A percentile compares a stretch with the other conserved stretches of the same genome.
These are phyloP conservation scores for Nannochloropsis salina DNA, from an alignment of 108 stramenopile genomes.

Conservation along the genomic window DNA sequence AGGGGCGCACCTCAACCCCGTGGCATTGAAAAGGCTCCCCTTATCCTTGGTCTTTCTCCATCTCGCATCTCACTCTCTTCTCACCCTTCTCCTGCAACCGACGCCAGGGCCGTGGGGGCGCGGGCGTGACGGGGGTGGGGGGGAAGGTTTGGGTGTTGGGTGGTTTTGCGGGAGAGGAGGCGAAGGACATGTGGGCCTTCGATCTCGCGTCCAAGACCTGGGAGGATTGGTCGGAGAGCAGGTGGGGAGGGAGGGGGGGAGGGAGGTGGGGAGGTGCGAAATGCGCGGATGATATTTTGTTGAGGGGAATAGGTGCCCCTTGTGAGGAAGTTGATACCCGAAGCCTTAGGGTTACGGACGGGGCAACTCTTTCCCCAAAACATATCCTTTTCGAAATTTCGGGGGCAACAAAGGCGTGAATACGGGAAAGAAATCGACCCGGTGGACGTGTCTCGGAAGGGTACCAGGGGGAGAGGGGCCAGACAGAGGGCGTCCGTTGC, in stretches of 20 bases:
- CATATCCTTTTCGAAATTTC: too few relatives aligned
- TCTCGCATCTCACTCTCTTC: background rate
- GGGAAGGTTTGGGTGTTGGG: background rate
- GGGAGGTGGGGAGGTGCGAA: background rate
- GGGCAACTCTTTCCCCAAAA: too few relatives aligned
- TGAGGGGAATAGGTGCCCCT: too few relatives aligned
- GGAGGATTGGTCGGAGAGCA: slow-evolving; percentile 10
- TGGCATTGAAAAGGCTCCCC: background rate
- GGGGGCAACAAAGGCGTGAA: too few relatives aligned
- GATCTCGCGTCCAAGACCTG: background rate
- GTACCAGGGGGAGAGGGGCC: too few relatives aligned
- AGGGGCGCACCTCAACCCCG: too few relatives aligned
- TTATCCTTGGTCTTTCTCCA: background rate
- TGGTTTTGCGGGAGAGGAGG: background rate
- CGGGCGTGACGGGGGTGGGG: background rate
- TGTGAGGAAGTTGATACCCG: too few relatives aligned
- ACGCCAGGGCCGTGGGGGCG: background rate
- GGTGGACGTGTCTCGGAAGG: too few relatives aligned
- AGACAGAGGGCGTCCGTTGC: background rate
- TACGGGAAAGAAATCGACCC: too few relatives aligned
- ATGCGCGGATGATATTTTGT: too few relatives aligned
- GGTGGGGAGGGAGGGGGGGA: background rate
- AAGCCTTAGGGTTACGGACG: too few relatives aligned
- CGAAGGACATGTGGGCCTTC: background rate
- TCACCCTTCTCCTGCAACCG: background rate